Evolutionary conservation across 139 green algal species (phyloP).

Genomic region (Chlamydomonas schloesseri): DNA sequence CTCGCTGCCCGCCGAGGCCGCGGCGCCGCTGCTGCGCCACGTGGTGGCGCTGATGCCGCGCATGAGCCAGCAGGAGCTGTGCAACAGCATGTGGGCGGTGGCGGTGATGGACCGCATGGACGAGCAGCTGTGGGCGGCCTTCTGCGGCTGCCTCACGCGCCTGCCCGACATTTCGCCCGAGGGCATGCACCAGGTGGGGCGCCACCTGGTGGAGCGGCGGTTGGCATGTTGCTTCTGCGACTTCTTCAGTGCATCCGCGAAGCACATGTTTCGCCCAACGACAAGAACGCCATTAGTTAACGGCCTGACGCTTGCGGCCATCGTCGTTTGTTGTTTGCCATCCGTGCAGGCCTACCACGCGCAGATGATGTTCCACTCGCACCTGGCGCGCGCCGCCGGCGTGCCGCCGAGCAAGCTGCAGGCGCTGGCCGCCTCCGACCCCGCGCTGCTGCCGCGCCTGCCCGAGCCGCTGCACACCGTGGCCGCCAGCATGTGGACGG

Average conservation of each 20-base stretch:
- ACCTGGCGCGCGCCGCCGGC: slow-evolving; percentile 25
- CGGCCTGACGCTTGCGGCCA: too few relatives aligned
- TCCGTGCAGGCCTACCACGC: slow-evolving; percentile 52
- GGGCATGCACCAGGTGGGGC: slow-evolving; percentile 50
- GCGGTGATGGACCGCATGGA: slow-evolving; percentile 54
- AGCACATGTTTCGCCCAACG: too few relatives aligned
- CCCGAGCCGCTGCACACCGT: slow-evolving; percentile 48
- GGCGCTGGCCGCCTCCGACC: background rate
- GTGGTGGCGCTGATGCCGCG: slow-evolving; percentile 38
- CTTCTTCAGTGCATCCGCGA: too few relatives aligned
- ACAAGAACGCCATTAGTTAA: too few relatives aligned
- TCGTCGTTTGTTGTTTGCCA: too few relatives aligned
- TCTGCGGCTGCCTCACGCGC: slow-evolving; percentile 40
- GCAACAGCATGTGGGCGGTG: slow-evolving; percentile 55
- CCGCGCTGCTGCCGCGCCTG: slow-evolving; percentile 41
- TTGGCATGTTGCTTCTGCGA: too few relatives aligned
- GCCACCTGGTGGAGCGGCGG: too few relatives aligned
- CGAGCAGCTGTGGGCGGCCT: slow-evolving; percentile 39
- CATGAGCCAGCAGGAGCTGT: slow-evolving; percentile 62
- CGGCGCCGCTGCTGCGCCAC: slow-evolving; percentile 22
- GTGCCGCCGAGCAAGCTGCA: slow-evolving; percentile 8
- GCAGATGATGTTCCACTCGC: slow-evolving; percentile 61
- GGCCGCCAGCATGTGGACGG: slow-evolving; percentile 49
- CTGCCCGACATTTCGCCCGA: slow-evolving; percentile 47
- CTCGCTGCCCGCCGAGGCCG: background rate